Evolutionary conservation across 768 basidiomycete species (phyloP).

Genomic region (Podaxis pistillaris): DNA sequence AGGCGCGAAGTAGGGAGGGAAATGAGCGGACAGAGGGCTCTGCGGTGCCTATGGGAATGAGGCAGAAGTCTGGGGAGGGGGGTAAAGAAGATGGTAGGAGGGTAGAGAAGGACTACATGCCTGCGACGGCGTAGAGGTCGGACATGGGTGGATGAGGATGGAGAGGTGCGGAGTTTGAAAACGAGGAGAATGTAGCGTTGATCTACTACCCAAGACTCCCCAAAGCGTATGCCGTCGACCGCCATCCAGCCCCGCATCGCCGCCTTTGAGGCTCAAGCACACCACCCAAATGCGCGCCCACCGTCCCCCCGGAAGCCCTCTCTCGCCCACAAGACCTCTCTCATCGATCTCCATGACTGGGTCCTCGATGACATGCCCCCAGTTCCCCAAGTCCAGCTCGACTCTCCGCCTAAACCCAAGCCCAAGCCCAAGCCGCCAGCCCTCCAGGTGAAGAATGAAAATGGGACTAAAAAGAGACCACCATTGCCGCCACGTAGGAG

Average conservation of each 20-base stretch:
- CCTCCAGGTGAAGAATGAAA: neutral
- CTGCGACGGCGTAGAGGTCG: conserved; percentile 79
- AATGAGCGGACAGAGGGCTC: conserved; percentile 55
- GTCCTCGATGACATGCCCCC: conserved; percentile 55
- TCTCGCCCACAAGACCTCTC: conserved; percentile 53
- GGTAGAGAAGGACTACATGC: conserved; percentile 29
- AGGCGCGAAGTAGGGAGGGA: neutral
- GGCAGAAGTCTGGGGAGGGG: conserved; percentile 68
- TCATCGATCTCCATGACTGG: conserved; percentile 76
- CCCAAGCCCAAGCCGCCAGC: conserved; percentile 13
- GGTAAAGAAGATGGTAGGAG: conserved; percentile 4
- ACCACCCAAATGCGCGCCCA: conserved; percentile 23
- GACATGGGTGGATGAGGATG: conserved; percentile 18
- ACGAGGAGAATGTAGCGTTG: neutral
- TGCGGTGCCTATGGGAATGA: conserved; percentile 81
- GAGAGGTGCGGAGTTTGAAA: conserved; percentile 15
- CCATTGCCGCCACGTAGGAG: conserved; percentile 1
- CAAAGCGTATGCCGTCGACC: conserved; percentile 30
- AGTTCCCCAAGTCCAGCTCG: neutral
- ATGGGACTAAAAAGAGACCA: conserved; percentile 10
- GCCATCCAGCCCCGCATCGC: conserved; percentile 57
- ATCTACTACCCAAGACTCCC: conserved; percentile 2
- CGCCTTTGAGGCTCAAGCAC: conserved; percentile 54
- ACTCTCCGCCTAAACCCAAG: neutral
- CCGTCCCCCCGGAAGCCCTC: conserved; percentile 52